Conservation (phyloP, 345 rosid genomes). For the Camelina neglecta region DNA sequence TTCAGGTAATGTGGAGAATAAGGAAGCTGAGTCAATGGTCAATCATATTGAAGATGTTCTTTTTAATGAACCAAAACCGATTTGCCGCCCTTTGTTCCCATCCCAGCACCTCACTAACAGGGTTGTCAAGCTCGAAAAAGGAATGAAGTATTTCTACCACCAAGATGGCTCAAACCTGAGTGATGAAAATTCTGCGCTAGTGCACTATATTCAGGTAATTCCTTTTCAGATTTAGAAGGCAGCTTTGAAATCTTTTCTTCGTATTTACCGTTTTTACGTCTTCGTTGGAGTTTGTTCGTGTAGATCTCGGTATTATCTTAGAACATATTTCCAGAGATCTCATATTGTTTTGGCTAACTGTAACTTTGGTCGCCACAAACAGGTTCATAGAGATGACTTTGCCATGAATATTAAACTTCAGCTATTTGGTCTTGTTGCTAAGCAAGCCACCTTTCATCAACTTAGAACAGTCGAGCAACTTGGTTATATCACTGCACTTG, state of each 20-base stretch:
- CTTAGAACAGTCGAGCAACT: slow-evolving; percentile 96
- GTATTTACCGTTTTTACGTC: not conserved
- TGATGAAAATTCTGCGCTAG: slow-evolving; percentile 80
- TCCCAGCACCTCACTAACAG: slow-evolving; percentile 84
- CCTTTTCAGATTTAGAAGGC: slow-evolving; percentile 14
- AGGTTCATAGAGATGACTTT: slow-evolving; percentile 90
- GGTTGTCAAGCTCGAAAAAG: slow-evolving; percentile 72
- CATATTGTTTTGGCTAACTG: slow-evolving; percentile 11
- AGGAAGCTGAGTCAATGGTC: slow-evolving; percentile 75
- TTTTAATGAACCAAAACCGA: slow-evolving; percentile 62
- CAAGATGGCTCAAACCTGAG: slow-evolving; percentile 75
- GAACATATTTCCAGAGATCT: slow-evolving; percentile 3
- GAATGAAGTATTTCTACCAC: slow-evolving; percentile 60
- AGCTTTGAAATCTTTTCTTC: slow-evolving; percentile 1
- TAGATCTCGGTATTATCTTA: slow-evolving; percentile 3
- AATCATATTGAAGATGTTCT: slow-evolving; percentile 65
- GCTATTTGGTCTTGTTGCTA: slow-evolving; percentile 76
- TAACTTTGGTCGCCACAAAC: slow-evolving; percentile 17
- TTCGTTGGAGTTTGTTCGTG: not conserved
- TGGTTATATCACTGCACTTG: slow-evolving; percentile 80
- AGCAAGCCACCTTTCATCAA: slow-evolving; percentile 95
- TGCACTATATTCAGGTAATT: slow-evolving; percentile 90
- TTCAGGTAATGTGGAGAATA: slow-evolving; percentile 73
- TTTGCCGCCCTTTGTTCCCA: slow-evolving; percentile 72
- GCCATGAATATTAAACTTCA: slow-evolving; percentile 78